Conservation (phyloP, 306 rosid genomes). For the Vigna mungo region DNA sequence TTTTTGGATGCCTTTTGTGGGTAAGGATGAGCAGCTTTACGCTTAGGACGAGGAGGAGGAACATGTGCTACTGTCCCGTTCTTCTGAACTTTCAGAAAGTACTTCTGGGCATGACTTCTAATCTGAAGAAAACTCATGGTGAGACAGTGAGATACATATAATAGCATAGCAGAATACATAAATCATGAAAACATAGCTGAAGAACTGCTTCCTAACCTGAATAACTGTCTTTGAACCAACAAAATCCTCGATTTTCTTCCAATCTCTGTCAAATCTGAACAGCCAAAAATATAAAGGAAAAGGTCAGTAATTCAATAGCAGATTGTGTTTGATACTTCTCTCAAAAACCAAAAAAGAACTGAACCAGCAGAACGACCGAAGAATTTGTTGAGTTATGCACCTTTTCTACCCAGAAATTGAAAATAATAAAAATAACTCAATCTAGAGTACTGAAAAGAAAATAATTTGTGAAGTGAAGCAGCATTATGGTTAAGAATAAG, state of each 20-base stretch:
- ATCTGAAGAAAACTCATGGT: conserved; percentile 54
- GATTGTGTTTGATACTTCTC: neutral
- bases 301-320: neutral
- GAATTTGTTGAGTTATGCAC: neutral
- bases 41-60: conserved; percentile 96
- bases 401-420: conserved; percentile 17
- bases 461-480: neutral
- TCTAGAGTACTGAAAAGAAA: neutral
- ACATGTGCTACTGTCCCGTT: conserved; percentile 80
- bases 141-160: neutral
- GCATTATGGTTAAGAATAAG: neutral
- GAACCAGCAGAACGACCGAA: neutral
- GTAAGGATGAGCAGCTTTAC: conserved; percentile 89
- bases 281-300: neutral
- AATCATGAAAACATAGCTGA: conserved; percentile 7
- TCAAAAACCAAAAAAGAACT: neutral
- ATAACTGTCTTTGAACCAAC: conserved; percentile 88
- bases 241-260: conserved; percentile 92
- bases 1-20: conserved; percentile 86
- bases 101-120: conserved; percentile 88
- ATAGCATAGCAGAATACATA: conserved; percentile 6
- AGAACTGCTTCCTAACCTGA: conserved; percentile 62
- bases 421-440: neutral
- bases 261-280: conserved; percentile 84
- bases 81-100: conserved; percentile 85